These are phyloP conservation scores for Isatis tinctoria DNA, from an alignment of 345 rosid genomes.

Conservation along the genomic window DNA sequence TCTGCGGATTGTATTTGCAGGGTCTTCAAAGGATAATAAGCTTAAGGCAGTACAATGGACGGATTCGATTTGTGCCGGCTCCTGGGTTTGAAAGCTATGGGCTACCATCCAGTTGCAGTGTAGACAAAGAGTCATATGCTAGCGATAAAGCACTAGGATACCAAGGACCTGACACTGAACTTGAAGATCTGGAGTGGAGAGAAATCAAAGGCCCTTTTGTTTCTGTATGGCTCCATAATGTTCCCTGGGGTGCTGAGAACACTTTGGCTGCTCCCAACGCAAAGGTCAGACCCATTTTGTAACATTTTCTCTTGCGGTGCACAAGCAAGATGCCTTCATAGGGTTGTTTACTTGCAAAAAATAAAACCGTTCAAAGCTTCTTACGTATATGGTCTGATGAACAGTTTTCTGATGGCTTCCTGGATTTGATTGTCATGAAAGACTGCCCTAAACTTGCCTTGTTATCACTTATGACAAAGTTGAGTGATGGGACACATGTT, in stretches of 20 bases:
- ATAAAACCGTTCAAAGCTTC: background rate
- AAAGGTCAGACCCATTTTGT: constrained; percentile 46
- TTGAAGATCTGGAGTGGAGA: constrained; percentile 62
- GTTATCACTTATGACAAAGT: constrained; percentile 52
- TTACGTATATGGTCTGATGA: background rate
- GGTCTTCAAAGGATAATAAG: constrained; percentile 62
- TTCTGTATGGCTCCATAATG: constrained; percentile 96
- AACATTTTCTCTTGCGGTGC: background rate
- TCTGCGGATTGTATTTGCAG: constrained; percentile 35
- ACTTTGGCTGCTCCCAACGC: constrained; percentile 91
- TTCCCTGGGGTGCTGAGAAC: constrained; percentile 87
- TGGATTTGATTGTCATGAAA: constrained; percentile 70
- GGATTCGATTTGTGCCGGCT: constrained; percentile 81
- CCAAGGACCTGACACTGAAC: constrained; percentile 57
- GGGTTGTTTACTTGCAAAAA: background rate
- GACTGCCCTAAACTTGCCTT: constrained; percentile 61
- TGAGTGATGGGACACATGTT: constrained; percentile 69
- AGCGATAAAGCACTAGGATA: constrained; percentile 38
- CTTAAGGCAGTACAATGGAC: constrained; percentile 70
- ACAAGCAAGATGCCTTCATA: background rate
- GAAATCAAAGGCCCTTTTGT: constrained; percentile 83
- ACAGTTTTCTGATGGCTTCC: constrained; percentile 90
- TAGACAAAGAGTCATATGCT: constrained; percentile 31
- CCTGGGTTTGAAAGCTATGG: constrained; percentile 85
- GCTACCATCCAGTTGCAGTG: constrained; percentile 43